Percentiles rank a stretch among this genome's conserved stretches.
These are phyloP conservation scores for Talaromyces sp. DNA, from an alignment of 2,329 filamentous ascomycete species.

Conservation along the genomic window DNA sequence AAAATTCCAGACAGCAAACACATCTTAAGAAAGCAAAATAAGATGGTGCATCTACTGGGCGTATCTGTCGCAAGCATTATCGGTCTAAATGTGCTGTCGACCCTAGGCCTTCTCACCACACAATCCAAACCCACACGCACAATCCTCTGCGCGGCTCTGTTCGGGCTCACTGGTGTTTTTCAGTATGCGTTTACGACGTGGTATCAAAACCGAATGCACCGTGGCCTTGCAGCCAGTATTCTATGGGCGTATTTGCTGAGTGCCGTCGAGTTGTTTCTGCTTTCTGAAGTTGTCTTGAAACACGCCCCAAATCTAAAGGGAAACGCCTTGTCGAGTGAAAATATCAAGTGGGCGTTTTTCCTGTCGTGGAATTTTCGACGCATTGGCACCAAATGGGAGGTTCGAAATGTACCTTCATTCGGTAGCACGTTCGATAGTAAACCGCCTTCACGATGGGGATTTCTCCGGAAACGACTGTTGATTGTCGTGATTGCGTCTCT, in stretches of 20 bases:
- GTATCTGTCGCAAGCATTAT: not conserved
- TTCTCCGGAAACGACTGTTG: not conserved
- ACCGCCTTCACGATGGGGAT: not conserved
- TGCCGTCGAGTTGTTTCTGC: not conserved
- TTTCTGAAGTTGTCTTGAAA: not conserved
- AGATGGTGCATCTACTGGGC: not conserved
- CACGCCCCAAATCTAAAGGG: not conserved
- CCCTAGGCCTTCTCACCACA: not conserved
- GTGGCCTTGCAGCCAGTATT: not conserved
- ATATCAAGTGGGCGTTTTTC: not conserved
- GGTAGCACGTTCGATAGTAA: not conserved
- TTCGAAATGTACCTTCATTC: not conserved
- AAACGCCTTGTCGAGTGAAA: not conserved
- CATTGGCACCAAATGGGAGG: not conserved
- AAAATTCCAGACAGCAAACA: not conserved
- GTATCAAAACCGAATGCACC: not conserved
- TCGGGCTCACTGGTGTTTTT: not conserved
- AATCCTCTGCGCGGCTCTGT: not conserved
- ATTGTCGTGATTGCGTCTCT: not conserved
- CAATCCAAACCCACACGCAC: not conserved
- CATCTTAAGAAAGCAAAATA: not conserved
- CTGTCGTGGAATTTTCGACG: not conserved
- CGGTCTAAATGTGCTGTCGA: not conserved
- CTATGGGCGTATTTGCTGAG: not conserved
- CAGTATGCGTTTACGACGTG: not conserved